Evolutionary conservation across 2,329 filamentous ascomycete species (phyloP), one percentile per base, ranked within the genome.

Genomic region (Orbilia oligospora): DNA sequence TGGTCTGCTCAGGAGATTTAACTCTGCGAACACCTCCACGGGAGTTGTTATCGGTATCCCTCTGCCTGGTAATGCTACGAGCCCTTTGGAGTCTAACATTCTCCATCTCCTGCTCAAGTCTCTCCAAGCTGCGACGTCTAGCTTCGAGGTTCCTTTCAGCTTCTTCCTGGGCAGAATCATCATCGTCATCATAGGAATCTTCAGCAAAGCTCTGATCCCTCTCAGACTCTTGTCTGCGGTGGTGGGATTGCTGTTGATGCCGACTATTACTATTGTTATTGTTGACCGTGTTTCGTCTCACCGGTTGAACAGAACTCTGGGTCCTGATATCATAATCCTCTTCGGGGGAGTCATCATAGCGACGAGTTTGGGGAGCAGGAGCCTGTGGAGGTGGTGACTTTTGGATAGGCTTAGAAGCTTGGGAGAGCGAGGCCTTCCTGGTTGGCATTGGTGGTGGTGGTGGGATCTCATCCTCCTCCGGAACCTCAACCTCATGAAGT

Each of bases 71-170:
- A 18, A 75, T 79, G 36, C 71, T 79, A 5, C 71, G 53, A 30
- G 76, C 76, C 30, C 76, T 65, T 53, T 79, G 69, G 12, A 79
- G 69, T 22, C 71, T 73, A 24, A 79, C 70, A 22, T 70, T 61
- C 61, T 75, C 70, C 76, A 79, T 79, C 30, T 79, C 76, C 22
- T 68, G 55, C 20, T 79, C 76, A 12, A 79, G 71, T 56, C 70
- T 75, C 38, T 79, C 76, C 30, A 79, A 30, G 27, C 76, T 79
- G 33, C 76, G 69, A 16, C 76, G 76, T 49, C 76, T 38, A 12
- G 69, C 76, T 41, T 71, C 65, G 8, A 79, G 70, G 20, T 79
- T 70, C 12, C 58, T 56, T 33, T 79, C 76, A 30, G 76, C 76
- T 53, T 73, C 76, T 6, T 79, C 76, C 48, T 79, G 76, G 5